Conservation (phyloP, 1,284 basidiomycete genomes). For the Leccinum solheimii region DNA sequence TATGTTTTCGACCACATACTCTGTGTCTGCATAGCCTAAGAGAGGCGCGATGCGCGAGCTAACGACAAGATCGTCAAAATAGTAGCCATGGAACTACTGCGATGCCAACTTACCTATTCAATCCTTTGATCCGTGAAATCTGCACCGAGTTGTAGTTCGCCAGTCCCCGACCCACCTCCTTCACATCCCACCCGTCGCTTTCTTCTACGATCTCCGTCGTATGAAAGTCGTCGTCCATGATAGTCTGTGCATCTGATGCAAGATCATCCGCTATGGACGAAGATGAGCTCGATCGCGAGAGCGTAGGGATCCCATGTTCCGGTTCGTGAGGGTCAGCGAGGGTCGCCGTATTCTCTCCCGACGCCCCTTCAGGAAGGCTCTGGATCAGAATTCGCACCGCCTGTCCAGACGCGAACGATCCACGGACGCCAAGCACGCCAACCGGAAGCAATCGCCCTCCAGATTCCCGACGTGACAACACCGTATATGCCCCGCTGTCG, state of each 20-base stretch:
- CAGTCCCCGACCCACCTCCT: constrained; percentile 91
- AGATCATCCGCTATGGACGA: constrained; percentile 38
- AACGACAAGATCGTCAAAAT: constrained; percentile 6
- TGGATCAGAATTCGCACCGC: constrained; percentile 85
- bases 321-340: constrained; percentile 24
- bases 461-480: constrained; percentile 81
- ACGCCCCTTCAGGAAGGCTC: constrained; percentile 31
- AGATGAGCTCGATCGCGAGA: constrained; percentile 41
- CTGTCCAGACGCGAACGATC: constrained; percentile 91
- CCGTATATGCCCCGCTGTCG: constrained; percentile 85
- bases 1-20: constrained; percentile 95
- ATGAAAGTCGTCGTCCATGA: constrained; percentile 34
- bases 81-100: accelerated
- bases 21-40: constrained; percentile 92
- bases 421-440: constrained; percentile 86
- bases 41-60: constrained; percentile 82
- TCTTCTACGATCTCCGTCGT: constrained; percentile 33
- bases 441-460: constrained; percentile 90
- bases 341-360: constrained; percentile 22
- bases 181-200: constrained; percentile 68
- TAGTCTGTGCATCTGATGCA: constrained; percentile 23
- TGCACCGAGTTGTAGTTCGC: constrained; percentile 97
- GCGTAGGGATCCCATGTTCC: constrained; percentile 36
- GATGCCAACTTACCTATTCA: constrained; percentile 70
- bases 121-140: constrained; percentile 84